Evolutionary conservation across 139 green algal species (phyloP).

Genomic region (Chlamydomonas eustigma): DNA sequence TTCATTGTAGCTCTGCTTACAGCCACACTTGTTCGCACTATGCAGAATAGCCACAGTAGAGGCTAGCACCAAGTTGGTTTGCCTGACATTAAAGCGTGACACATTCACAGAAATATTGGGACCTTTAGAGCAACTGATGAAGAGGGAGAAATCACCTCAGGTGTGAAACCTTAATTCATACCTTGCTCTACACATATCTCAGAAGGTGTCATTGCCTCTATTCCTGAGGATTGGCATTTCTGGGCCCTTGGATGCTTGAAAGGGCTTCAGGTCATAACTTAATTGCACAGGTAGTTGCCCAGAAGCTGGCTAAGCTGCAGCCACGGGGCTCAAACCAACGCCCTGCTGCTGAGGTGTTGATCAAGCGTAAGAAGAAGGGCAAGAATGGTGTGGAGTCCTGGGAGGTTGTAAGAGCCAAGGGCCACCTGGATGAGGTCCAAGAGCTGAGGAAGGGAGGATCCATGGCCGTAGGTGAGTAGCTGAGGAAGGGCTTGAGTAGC

Average conservation of each 20-base stretch:
- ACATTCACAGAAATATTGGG: conserved; percentile 84
- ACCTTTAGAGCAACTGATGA: conserved; percentile 79
- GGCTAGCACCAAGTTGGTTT: conserved; percentile 67
- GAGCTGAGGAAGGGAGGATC: conserved; percentile 65
- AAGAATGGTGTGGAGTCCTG: conserved; percentile 48
- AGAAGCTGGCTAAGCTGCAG: conserved; percentile 77
- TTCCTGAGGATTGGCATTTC: background rate
- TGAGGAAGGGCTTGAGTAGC: too few species aligned
- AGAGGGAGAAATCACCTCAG: conserved; percentile 75
- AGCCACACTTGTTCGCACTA: background rate
- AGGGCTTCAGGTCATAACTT: background rate
- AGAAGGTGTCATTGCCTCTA: too few species aligned
- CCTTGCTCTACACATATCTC: too few species aligned
- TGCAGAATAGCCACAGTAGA: conserved; percentile 69
- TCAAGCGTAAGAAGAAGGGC: conserved; percentile 62
- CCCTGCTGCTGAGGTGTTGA: conserved; percentile 69
- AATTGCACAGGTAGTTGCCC: conserved; percentile 58
- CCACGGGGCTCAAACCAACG: conserved; percentile 43
- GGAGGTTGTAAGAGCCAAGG: conserved; percentile 76
- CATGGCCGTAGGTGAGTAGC: conserved; percentile 36
- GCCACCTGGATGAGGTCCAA: conserved; percentile 86
- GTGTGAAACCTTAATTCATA: too few species aligned
- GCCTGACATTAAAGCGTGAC: conserved; percentile 72
- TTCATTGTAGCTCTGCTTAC: too few species aligned
- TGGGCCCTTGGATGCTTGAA: too few species aligned